phyloP scores from a whole-genome alignment of 2,329 filamentous ascomycete genomes.

The Hymenoscyphus occultus region DNA sequence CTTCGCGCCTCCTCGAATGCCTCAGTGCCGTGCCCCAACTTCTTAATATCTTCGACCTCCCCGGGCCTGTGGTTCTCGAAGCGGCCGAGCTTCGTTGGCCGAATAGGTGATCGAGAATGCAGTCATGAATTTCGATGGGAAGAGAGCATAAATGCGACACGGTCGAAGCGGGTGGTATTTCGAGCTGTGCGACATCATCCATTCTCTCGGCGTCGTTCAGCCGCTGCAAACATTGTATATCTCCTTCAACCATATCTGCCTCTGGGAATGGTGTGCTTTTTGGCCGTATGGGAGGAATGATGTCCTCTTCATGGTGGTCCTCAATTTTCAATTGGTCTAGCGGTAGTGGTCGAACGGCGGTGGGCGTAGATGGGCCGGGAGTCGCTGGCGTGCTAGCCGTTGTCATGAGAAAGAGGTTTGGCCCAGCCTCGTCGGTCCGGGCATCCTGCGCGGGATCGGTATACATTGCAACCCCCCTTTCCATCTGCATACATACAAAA shows the following conservation, averaged over 20 bases:
- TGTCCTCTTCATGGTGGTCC: conserved; percentile 25
- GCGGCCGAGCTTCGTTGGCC: conserved; percentile 63
- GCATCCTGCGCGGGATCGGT: conserved; percentile 16
- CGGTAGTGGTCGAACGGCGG: conserved; percentile 25
- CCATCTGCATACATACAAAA: conserved; percentile 6
- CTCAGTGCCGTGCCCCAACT: conserved; percentile 64
- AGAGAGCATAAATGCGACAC: conserved; percentile 41
- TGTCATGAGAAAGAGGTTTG: conserved; percentile 30
- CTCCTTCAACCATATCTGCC: conserved; percentile 31
- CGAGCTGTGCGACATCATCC: conserved; percentile 12
- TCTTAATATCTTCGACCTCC: conserved; percentile 48
- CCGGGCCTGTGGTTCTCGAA: conserved; percentile 54
- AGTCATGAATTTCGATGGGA: conserved; percentile 69
- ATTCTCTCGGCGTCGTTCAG: conserved; percentile 19
- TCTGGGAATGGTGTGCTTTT: conserved; percentile 37
- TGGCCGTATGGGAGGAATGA: conserved; percentile 33
- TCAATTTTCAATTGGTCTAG: conserved; percentile 28
- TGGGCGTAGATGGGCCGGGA: conserved; percentile 36
- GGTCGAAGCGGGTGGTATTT: conserved; percentile 11
- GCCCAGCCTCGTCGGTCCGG: conserved; percentile 24
- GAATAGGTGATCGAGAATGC: conserved; percentile 68
- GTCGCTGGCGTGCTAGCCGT: conserved; percentile 35
- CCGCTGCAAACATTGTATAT: conserved; percentile 27
- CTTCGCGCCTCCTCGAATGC: conserved; percentile 63
- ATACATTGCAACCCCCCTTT: conserved; percentile 16